phyloP scores from a whole-genome alignment of 768 basidiomycete species.

The Polyporus arcularius region DNA sequence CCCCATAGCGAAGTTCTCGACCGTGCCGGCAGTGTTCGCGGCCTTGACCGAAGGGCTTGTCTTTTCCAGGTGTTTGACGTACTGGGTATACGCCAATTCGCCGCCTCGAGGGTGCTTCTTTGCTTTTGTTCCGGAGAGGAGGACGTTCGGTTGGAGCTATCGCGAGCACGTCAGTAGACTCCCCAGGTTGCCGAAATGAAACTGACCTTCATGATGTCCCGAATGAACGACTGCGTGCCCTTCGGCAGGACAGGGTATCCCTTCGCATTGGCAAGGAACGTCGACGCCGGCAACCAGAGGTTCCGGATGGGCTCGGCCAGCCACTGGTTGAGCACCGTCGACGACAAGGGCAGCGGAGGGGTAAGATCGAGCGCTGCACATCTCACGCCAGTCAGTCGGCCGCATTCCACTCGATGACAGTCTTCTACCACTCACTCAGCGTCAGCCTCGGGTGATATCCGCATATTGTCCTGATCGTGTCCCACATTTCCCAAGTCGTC shows the following conservation, averaged over 20 bases:
- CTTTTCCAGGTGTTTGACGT: conserved; percentile 80
- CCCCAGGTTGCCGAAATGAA: neutral
- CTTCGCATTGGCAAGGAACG: conserved; percentile 94
- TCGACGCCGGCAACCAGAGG: conserved; percentile 84
- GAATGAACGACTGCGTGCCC: conserved; percentile 87
- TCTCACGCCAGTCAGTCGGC: conserved; percentile 15
- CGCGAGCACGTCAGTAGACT: neutral
- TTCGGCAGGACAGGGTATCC: conserved; percentile 97
- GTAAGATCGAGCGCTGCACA: conserved; percentile 85
- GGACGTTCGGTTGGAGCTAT: conserved; percentile 83
- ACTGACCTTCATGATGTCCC: conserved; percentile 79
- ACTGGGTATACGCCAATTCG: conserved; percentile 86
- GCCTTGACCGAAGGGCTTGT: conserved; percentile 71
- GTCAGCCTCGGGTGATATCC: conserved; percentile 77
- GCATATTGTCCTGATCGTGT: conserved; percentile 87
- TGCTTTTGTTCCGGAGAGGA: conserved; percentile 69
- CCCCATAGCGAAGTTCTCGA: conserved; percentile 88
- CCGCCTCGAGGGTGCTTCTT: conserved; percentile 79
- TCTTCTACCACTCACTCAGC: conserved; percentile 51
- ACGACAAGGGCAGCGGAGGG: conserved; percentile 78
- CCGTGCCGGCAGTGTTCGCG: conserved; percentile 64
- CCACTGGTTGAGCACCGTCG: conserved; percentile 84
- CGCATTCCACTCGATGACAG: neutral
- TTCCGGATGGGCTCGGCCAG: conserved; percentile 89
- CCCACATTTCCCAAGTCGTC: conserved; percentile 98